Evolutionary conservation across 2,329 filamentous ascomycete genomes (phyloP), one percentile per base, ranked within the genome.

Genomic region (Ophidiomyces ophidiicola): DNA sequence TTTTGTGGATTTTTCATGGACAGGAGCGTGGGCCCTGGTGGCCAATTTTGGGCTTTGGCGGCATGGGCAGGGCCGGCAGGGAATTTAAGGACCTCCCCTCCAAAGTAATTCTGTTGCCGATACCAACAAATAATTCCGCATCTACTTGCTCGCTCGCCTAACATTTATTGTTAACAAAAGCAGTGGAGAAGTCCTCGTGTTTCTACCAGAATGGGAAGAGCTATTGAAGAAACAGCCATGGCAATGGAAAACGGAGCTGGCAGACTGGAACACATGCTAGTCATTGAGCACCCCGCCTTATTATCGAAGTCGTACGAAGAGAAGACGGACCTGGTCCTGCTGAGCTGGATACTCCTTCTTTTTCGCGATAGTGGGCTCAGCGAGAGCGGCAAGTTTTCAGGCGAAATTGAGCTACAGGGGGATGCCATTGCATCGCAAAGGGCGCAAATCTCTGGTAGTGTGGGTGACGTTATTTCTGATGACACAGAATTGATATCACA

Each of bases 281-380:
- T 15, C 11, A 21, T 30, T n/a, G 26, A 36, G 28, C 28, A 29
- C 1, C 29, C 32, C 1, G 24, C 34, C 4, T 18, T 41, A 23
- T 18, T 24, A 12, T 32, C 11, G 6, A 29, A 28, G 7, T 28
- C 19, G 4, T 4, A 31, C 14, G 39, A 36, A n/a, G 26, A 45
- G 26, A 30, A 42, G 28, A 7, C 34, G 23, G 43, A 45, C 17
- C 12, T 37, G 3, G 5, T 46, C 7, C 28, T 46, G 17, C n/a
- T 42, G 8, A 41, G 39, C 26, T 46, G 44, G 44, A 23, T 34
- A 32, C 32, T 46, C 1, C 21, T 46, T 21, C 15, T 44, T 15
- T 44, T 40, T 30, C 44, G 44, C 8, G 44, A 39, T 12, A 42
- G 28, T 23, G 36, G 42, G n/a, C 32, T 32, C 28, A 40, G 32